These are phyloP conservation scores for Alternaria arborescens DNA, from an alignment of 2,329 filamentous ascomycete species.

Conservation along the genomic window DNA sequence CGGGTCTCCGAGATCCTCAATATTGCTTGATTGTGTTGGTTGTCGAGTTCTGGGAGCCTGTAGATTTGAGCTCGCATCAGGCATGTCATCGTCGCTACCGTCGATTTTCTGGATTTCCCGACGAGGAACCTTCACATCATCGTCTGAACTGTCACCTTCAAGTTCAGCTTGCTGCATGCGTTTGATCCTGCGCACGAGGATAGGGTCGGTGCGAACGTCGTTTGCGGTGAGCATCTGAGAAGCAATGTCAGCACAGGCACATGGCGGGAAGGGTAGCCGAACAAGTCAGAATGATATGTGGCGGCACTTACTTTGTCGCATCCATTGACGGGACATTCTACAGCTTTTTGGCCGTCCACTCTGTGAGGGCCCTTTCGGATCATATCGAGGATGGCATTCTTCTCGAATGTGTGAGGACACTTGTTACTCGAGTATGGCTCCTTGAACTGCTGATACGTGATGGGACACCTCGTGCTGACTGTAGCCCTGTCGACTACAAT, in stretches of 20 bases:
- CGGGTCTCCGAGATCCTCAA: conserved; percentile 34
- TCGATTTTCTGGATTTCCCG: conserved; percentile 1
- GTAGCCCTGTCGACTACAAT: conserved; percentile 71
- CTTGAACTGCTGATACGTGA: conserved; percentile 70
- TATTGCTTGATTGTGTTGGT: conserved; percentile 26
- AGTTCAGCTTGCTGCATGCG: conserved; percentile 45
- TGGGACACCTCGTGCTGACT: conserved; percentile 73
- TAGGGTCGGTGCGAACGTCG: conserved; percentile 41
- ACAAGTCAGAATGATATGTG: neutral
- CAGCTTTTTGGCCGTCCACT: conserved; percentile 36
- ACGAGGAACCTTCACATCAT: conserved; percentile 25
- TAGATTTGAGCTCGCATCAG: conserved; percentile 4
- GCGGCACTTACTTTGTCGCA: conserved; percentile 60
- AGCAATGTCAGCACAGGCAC: conserved; percentile 7
- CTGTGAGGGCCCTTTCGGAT: conserved; percentile 43
- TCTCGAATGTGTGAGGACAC: conserved; percentile 79
- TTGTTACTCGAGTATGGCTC: conserved; percentile 72
- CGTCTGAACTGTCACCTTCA: conserved; percentile 37
- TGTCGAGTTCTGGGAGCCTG: conserved; percentile 19
- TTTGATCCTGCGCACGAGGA: conserved; percentile 50
- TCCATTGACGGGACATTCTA: conserved; percentile 71
- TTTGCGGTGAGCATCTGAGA: conserved; percentile 40
- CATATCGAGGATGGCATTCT: conserved; percentile 67
- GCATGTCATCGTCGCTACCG: conserved; percentile 1
- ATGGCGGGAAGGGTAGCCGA: neutral